Evolutionary conservation across 2,329 filamentous ascomycete genomes (phyloP), one percentile per base, ranked within the genome.

Genomic region (Fusarium sp.): DNA sequence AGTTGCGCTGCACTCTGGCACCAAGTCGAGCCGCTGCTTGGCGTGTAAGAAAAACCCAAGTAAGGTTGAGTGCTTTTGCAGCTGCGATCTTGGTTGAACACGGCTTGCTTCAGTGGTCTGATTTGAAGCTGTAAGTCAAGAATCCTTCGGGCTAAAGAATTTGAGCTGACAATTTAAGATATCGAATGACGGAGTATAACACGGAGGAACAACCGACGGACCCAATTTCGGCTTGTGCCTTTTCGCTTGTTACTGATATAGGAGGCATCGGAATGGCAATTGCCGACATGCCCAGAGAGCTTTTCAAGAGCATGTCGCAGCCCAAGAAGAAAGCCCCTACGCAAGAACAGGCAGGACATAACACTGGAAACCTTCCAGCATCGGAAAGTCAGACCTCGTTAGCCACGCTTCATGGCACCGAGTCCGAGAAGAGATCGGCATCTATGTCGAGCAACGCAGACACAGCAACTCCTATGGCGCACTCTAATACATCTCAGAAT

Each of bases 181-280:
- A 85, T 66, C 82, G 82, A 4, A 68, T 81, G 1, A 79, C 77
- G 20, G 92, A 96, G 75, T 93, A 95, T 76, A 88, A 91, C 67
- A 92, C 91, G 0, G 91, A 93, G 60, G 88, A 91, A 32, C 91
- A 94, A 44, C 93, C 93, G 0, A 89, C 87, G 73, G 93, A 96
- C 68, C 93, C 93, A 0, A 87, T 96, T 24, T 89, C 91, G 15
- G 93, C 92, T 20, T 92, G 89, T 17, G 89, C 93, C 1, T 87
- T 89, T 44, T 92, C 94, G 0, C 79, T 97, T 1, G 82, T 97
- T n/a, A 91, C 92, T 7, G 95, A 94, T n/a, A 83, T 96, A 46
- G 89, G 91, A 26, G 91, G 87, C 39, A 90, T 97, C 58, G 87
- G 92, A 73, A 91, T 96, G 86, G 92, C 93, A 2, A 84, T 97